Base-by-base conservation (phyloP, 2,329 filamentous ascomycete species). In the Aspergillus aculeatus region DNA sequence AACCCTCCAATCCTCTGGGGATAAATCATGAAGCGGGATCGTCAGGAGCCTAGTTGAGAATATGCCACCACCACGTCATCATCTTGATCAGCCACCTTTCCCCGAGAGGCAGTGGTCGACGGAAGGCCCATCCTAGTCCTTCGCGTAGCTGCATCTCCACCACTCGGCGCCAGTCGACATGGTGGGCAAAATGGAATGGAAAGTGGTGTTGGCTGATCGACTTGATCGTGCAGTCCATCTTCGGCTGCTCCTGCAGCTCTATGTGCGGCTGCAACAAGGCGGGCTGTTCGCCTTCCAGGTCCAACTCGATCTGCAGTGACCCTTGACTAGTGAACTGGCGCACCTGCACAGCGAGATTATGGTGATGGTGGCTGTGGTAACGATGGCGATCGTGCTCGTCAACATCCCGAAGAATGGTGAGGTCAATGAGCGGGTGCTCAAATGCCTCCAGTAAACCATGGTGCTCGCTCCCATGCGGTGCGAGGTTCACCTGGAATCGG, bases 201-300 rank as follows among this genome's bases (percentile, higher is more conserved):
- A 65, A 65, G 16, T 65, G 59, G 53, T 64, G 63, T n/a, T 62
- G 63, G 35, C 63, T 65, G 54, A 65, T 57, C 4, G 59, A 57
- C n/a, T 48, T 49, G 41, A 64, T 57, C 9, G 63, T 64, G 19
- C 63, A 65, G 50, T 65, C 63, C 49, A 65, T 65, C 6, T 59
- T 49, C 1, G 63, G 63, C 5, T 62, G 62, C n/a, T 58, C 63
- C 19, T 59, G 62, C 10, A 65, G 48, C 14, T 65, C 63, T 7
- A 65, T 58, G 14, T 65, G 63, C 14, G 63, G 63, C 26, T 60
- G 59, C 3, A 60, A 48, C 16, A 65, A 51, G 16, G 52, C 49
- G n/a, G 63, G 63, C 7, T 57, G 57, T n/a, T 47, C 41, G n/a
- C 59, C 44, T 24, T 60, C 50, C n/a, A 64, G 54, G 47, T 65